Base-by-base conservation (phyloP, 164 flowering plant species). In the Nymphaea thermarum region DNA sequence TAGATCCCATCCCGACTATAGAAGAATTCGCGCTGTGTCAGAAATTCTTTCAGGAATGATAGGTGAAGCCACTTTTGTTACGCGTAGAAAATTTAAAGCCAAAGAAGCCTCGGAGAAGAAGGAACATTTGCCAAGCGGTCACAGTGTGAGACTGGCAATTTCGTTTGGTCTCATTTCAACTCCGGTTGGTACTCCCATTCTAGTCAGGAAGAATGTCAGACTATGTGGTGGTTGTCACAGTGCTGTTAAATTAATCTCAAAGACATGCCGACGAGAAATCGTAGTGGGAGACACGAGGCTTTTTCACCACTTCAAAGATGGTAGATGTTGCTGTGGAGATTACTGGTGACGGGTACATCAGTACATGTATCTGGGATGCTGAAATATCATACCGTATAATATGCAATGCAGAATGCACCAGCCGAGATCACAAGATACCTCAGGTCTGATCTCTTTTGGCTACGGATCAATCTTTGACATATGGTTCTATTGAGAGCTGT, bases 71-170 rank as follows among this genome's bases (percentile, higher is more conserved):
- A 42, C 17, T 5, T 67, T 71, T 68, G 62, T 60, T 68, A 70
- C 67, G 10, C 43, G 43, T 17, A 12, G 71, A 8, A 81, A 77
- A 77, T 80, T 85, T 65, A 81, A 76, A 65, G 79, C 83, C 3
- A 3, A 4, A 41, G 81, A 81, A 55, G 57, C 75, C 60, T 12
- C 43, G 43, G 74, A 64, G 55, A 74, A 71, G 67, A 80, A 72
- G 65, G 68, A 70, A 18, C 78, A 68, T 53, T 70, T 75, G 4
- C 83, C 91, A 4, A 60, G 53, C 25, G 68, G 43, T 59, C 91
- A 89, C 64, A 82, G 90, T 73, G 84, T 87, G 43, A 85, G 88
- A 75, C 75, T 89, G 70, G 90, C 88, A 5, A 69, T 85, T 66
- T 78, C 75, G 66, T 84, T 73, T 17, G 87, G 94, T 3, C 68